phyloP scores from a whole-genome alignment of 768 basidiomycete species.

The Agaricus sinodeliciosus region DNA sequence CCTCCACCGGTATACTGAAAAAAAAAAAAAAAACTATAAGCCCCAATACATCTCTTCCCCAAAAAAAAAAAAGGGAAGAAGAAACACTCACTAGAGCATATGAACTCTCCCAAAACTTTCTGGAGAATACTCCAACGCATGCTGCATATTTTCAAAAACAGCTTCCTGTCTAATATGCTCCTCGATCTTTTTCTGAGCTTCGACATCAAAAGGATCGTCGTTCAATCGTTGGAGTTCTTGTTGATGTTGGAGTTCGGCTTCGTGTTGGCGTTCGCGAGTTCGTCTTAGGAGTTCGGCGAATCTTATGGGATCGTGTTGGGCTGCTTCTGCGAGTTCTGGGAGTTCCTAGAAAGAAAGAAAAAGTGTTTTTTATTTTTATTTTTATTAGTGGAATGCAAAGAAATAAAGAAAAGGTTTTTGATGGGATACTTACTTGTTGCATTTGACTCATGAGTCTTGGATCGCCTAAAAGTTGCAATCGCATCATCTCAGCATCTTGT shows the following conservation, averaged over 20 bases:
- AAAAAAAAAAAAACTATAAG: no score
- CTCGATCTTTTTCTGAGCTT: conserved; percentile 90
- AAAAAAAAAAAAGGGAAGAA: not conserved
- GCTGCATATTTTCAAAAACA: conserved; percentile 86
- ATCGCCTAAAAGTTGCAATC: conserved; percentile 81
- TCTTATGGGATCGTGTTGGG: conserved; percentile 55
- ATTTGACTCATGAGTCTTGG: conserved; percentile 73
- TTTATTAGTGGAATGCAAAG: no score
- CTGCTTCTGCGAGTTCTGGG: conserved; percentile 78
- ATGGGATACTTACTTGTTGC: conserved; percentile 56
- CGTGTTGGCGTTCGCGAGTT: conserved; percentile 45
- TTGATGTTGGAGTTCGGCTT: conserved; percentile 49
- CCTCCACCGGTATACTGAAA: conserved; percentile 79
- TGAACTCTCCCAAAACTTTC: conserved; percentile 91
- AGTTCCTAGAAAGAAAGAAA: conserved; percentile 59
- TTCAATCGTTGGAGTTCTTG: conserved; percentile 66
- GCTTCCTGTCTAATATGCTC: conserved; percentile 88
- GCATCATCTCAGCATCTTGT: conserved; percentile 86
- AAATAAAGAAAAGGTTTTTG: no score
- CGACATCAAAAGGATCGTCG: conserved; percentile 85
- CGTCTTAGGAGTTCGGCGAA: conserved; percentile 73
- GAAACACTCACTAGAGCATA: conserved; percentile 84
- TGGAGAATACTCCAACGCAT: conserved; percentile 90
- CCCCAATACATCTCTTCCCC: no score
- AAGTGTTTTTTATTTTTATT: no score